A percentile compares a stretch with the other conserved stretches of the same genome.
These are phyloP conservation scores for Eleusine indica DNA, from an alignment of 176 grass and related monocot species.

Conservation along the genomic window DNA sequence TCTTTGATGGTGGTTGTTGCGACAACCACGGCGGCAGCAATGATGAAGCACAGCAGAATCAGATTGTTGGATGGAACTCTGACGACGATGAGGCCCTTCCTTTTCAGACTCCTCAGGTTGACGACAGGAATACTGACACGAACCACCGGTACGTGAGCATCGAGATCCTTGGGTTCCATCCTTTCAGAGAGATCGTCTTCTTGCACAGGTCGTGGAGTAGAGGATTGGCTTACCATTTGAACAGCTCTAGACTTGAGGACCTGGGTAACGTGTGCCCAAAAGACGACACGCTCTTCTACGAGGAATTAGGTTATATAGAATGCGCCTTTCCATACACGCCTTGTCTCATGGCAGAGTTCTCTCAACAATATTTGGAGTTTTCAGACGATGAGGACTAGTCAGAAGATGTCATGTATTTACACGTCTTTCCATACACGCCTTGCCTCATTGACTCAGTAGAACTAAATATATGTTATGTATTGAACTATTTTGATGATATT, in stretches of 20 bases:
- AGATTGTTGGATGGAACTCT: background rate
- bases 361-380: too few species aligned
- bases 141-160: background rate
- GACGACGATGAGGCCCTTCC: background rate
- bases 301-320: too few species aligned
- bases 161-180: background rate
- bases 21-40: background rate
- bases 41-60: background rate
- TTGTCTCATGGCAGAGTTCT: too few species aligned
- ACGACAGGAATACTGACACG: background rate
- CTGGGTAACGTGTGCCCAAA: background rate
- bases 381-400: too few species aligned
- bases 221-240: background rate
- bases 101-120: too few species aligned
- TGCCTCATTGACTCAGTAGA: too few species aligned
- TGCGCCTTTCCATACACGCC: background rate
- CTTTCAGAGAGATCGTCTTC: background rate
- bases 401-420: too few species aligned
- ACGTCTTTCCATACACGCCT: too few species aligned
- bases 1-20: background rate
- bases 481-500: too few species aligned
- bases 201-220: background rate
- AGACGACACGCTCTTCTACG: too few species aligned
- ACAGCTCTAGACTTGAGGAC: background rate
- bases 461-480: too few species aligned